Evolutionary conservation across 1,284 basidiomycete species (phyloP).

Genomic region (Wallemia mellicola): DNA sequence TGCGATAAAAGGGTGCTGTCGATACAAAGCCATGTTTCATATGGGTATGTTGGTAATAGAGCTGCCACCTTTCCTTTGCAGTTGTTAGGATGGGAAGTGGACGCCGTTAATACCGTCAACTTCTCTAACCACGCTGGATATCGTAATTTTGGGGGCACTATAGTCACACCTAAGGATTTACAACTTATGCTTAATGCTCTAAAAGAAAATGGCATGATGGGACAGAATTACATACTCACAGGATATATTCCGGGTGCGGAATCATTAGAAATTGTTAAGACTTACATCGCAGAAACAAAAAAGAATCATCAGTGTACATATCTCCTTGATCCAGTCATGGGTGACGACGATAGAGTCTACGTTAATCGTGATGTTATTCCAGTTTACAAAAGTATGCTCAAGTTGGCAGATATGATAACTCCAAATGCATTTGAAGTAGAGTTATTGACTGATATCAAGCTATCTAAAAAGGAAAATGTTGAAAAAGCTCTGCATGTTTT

Average conservation of each 20-base stretch:
- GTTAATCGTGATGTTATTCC: conserved; percentile 67
- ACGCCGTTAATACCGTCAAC: conserved; percentile 79
- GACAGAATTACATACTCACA: conserved; percentile 13
- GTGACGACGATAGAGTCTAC: conserved; percentile 62
- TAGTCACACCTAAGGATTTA: conserved; percentile 24
- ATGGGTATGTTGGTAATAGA: conserved; percentile 67
- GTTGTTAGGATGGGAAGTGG: conserved; percentile 80
- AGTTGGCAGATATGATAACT: conserved; percentile 61
- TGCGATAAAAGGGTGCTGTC: conserved; percentile 17
- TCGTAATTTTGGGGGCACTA: conserved; percentile 16
- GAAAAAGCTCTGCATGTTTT: conserved; percentile 36
- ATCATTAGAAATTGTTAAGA: conserved; percentile 32
- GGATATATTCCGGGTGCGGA: conserved; percentile 73
- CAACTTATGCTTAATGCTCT: background rate
- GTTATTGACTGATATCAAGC: conserved; percentile 29
- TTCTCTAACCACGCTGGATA: conserved; percentile 68
- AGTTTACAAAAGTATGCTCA: conserved; percentile 49
- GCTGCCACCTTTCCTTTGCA: conserved; percentile 87
- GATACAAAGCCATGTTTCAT: conserved; percentile 77
- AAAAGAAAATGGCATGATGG: conserved; percentile 8
- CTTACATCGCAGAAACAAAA: conserved; percentile 23
- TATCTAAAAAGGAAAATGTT: conserved; percentile 35
- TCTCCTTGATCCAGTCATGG: conserved; percentile 32
- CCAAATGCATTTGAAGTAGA: conserved; percentile 97
- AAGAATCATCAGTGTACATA: background rate